Evolutionary conservation across 441 rosid species (phyloP).

Genomic region (Populus hybrid): DNA sequence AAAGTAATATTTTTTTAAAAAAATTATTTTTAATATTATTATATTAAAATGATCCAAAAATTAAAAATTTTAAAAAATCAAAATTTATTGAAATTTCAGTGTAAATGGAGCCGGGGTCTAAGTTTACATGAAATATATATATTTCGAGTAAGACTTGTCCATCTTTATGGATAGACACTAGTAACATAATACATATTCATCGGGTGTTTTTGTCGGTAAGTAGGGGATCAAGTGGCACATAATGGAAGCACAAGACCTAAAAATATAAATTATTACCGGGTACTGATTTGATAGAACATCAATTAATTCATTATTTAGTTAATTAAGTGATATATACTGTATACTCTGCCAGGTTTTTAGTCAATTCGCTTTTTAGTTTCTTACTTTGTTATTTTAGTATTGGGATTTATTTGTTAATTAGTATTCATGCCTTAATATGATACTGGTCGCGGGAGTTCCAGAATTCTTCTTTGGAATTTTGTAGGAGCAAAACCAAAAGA

Average conservation of each 20-base stretch:
- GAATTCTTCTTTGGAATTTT: neutral
- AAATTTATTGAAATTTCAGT: too few relatives aligned
- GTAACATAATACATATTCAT: conserved; percentile 1
- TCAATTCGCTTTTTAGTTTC: neutral
- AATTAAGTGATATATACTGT: neutral
- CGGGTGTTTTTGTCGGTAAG: conserved; percentile 34
- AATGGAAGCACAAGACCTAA: neutral
- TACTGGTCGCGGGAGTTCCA: neutral
- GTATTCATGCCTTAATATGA: neutral
- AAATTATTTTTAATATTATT: too few relatives aligned
- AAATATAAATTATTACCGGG: neutral
- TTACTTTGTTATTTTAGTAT: neutral
- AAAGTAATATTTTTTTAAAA: too few relatives aligned
- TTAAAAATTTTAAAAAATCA: too few relatives aligned
- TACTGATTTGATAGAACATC: neutral
- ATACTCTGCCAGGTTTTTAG: neutral
- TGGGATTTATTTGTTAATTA: neutral
- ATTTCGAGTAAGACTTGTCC: neutral
- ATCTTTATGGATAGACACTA: neutral
- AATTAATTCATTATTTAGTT: neutral
- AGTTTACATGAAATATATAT: neutral
- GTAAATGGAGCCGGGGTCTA: neutral
- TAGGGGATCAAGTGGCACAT: conserved; percentile 32
- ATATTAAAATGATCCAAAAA: too few relatives aligned
- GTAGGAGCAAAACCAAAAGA: neutral